phyloP scores from a whole-genome alignment of 805 yeast genomes.

The Metahyphopichia silvanorum region DNA sequence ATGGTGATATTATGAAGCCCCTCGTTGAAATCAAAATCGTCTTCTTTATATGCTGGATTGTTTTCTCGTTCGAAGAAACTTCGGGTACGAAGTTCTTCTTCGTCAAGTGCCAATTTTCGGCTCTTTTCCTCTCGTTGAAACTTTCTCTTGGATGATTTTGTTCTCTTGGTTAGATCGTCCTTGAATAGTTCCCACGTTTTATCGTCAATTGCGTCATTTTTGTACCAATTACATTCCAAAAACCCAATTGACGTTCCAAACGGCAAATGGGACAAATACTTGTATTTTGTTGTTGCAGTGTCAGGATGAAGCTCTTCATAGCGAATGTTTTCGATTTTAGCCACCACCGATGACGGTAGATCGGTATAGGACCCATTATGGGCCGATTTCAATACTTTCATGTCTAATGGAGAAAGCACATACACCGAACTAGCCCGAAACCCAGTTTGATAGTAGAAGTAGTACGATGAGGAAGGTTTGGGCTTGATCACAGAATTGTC shows the following conservation, averaged over 20 bases:
- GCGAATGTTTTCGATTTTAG: conserved; percentile 65
- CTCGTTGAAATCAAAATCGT: conserved; percentile 17
- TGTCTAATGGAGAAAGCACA: conserved; percentile 76
- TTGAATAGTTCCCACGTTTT: conserved; percentile 45
- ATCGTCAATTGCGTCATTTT: conserved; percentile 26
- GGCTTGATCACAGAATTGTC: background rate
- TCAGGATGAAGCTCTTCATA: conserved; percentile 63
- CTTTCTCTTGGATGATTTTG: conserved; percentile 47
- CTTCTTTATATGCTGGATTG: conserved; percentile 16
- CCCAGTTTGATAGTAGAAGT: conserved; percentile 75
- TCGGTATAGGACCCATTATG: conserved; percentile 55
- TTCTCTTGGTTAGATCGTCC: conserved; percentile 55
- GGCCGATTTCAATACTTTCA: conserved; percentile 62
- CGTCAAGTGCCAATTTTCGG: conserved; percentile 51
- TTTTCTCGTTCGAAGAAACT: conserved; percentile 63
- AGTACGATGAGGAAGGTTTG: too few relatives aligned
- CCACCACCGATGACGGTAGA: conserved; percentile 65
- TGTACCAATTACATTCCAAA: conserved; percentile 79
- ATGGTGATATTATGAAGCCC: conserved; percentile 38
- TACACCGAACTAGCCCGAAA: conserved; percentile 60
- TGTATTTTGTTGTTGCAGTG: conserved; percentile 55
- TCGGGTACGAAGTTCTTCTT: conserved; percentile 54
- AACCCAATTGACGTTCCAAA: conserved; percentile 80
- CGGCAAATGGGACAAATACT: conserved; percentile 80
- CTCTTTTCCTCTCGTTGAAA: conserved; percentile 59